Percentiles rank a stretch among this genome's conserved stretches.
phyloP scores from a whole-genome alignment of 805 yeast genomes.

The Clavispora asparagi region DNA sequence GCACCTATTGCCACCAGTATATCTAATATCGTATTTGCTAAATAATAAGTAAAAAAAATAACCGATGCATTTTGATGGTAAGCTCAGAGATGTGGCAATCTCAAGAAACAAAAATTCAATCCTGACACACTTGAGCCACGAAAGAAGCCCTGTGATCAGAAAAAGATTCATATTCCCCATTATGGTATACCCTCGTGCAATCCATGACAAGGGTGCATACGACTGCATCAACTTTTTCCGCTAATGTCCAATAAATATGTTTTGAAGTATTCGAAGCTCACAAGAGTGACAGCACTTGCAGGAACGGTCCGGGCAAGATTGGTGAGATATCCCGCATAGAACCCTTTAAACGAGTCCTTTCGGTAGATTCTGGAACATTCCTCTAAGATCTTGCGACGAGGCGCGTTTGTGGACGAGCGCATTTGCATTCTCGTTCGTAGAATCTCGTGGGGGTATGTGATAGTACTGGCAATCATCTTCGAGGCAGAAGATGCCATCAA shows the following conservation, averaged over 20 bases:
- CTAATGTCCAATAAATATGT: conserved; percentile 41
- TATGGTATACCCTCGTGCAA: neutral
- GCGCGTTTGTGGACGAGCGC: conserved; percentile 25
- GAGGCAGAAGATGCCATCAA: conserved; percentile 67
- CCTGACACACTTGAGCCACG: neutral
- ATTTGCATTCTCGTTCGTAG: conserved; percentile 88
- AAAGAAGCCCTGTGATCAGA: neutral
- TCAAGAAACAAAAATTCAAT: neutral
- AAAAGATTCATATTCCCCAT: neutral
- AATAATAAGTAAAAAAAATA: neutral
- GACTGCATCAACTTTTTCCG: conserved; percentile 13
- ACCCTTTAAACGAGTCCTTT: conserved; percentile 75
- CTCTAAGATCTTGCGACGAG: conserved; percentile 18
- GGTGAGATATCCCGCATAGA: conserved; percentile 84
- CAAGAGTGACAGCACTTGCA: conserved; percentile 90
- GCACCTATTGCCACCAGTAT: neutral
- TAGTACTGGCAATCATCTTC: conserved; percentile 81
- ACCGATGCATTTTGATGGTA: neutral
- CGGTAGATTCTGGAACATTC: conserved; percentile 40
- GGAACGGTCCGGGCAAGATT: conserved; percentile 90
- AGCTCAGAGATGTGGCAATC: neutral
- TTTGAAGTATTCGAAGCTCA: conserved; percentile 81
- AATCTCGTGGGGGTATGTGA: conserved; percentile 95
- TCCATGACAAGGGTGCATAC: conserved; percentile 14
- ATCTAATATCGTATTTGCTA: neutral